Evolutionary conservation across 2,329 filamentous ascomycete genomes (phyloP).

Genomic region (Zasmidium cellare): DNA sequence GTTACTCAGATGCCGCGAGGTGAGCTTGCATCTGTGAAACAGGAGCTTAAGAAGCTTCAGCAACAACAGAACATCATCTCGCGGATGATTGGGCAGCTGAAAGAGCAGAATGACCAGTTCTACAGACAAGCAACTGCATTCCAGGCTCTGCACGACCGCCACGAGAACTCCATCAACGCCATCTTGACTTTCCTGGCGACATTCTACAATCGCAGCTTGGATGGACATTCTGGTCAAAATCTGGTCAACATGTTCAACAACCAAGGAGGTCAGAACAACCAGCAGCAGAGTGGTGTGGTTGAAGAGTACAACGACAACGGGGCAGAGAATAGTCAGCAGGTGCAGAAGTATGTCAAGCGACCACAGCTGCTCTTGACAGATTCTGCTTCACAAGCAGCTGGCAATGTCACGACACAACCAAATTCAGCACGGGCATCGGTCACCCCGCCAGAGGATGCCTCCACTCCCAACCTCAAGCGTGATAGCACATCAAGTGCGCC

Average conservation of each 20-base stretch:
- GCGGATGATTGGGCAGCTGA: slow-evolving; percentile 74
- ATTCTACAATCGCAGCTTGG: slow-evolving; percentile 90
- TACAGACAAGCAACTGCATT: slow-evolving; percentile 87
- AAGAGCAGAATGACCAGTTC: slow-evolving; percentile 82
- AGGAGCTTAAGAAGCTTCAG: slow-evolving; percentile 78
- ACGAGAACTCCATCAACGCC: slow-evolving; percentile 98
- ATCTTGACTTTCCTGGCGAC: slow-evolving; percentile 96
- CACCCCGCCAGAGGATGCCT: slow-evolving; percentile 26
- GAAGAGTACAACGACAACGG: slow-evolving; percentile 55
- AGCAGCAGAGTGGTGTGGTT: slow-evolving; percentile 57
- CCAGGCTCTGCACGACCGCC: slow-evolving; percentile 89
- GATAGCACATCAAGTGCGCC: slow-evolving; percentile 19
- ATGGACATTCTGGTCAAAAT: slow-evolving; percentile 76
- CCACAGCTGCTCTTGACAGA: slow-evolving; percentile 33
- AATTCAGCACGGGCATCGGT: slow-evolving; percentile 27
- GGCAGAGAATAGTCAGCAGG: slow-evolving; percentile 33
- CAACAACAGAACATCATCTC: slow-evolving; percentile 86
- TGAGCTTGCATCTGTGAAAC: slow-evolving; percentile 74
- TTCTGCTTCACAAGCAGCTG: slow-evolving; percentile 32
- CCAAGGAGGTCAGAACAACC: slow-evolving; percentile 20
- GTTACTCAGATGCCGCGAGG: slow-evolving; percentile 62
- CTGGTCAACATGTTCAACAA: slow-evolving; percentile 82
- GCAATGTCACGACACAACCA: slow-evolving; percentile 24
- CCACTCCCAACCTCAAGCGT: slow-evolving; percentile 16
- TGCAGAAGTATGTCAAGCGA: slow-evolving; percentile 31